phyloP scores from a whole-genome alignment of 2,329 filamentous ascomycete species.

The Arthrobotrys iridis region DNA sequence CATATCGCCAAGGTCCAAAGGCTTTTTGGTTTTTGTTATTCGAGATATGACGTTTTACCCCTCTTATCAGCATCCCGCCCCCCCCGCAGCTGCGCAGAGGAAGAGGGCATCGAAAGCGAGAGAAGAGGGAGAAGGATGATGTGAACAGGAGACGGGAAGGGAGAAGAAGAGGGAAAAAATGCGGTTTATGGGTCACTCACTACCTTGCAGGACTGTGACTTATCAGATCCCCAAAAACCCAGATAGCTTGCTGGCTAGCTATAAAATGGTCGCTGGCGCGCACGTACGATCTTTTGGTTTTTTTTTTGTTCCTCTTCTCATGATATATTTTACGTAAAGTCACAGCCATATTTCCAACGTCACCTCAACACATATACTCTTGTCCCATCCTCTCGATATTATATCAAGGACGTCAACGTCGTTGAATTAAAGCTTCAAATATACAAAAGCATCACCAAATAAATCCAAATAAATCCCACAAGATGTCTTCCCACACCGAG shows the following conservation, averaged over 20 bases:
- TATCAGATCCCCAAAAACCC: neutral
- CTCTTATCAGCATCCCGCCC: constrained; percentile 22
- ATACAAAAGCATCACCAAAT: neutral
- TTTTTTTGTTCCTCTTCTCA: neutral
- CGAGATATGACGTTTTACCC: constrained; percentile 40
- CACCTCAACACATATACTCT: constrained; percentile 29
- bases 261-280: constrained; percentile 37
- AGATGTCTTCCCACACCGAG: constrained; percentile 13
- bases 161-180: neutral
- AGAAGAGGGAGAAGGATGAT: neutral
- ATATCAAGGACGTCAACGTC: no score
- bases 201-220: no score
- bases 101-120: no score
- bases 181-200: neutral
- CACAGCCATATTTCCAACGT: constrained; percentile 22
- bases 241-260: neutral
- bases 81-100: no score
- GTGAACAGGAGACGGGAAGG: neutral
- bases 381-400: neutral
- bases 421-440: neutral
- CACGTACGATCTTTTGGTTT: neutral
- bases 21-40: no score
- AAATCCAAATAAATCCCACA: neutral
- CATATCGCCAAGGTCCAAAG: constrained; percentile 35
- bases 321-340: constrained; percentile 38